Conservation (phyloP, 306 rosid genomes). For the Rosa persica region DNA sequence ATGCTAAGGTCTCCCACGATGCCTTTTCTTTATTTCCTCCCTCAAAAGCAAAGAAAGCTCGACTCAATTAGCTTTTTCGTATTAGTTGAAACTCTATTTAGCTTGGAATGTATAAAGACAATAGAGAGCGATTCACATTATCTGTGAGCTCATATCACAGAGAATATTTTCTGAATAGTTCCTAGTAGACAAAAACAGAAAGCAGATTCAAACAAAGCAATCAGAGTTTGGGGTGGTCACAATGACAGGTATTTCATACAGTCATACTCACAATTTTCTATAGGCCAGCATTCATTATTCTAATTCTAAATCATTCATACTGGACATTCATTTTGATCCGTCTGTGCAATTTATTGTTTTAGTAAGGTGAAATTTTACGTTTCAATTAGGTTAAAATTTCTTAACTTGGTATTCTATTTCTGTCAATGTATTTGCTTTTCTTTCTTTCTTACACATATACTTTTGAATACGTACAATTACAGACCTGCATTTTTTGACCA, state of each 20-base stretch:
- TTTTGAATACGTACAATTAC: not conserved
- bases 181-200: not conserved
- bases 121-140: not conserved
- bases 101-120: not conserved
- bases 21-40: not conserved
- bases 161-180: not conserved
- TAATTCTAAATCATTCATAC: too few species aligned
- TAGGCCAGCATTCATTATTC: not conserved
- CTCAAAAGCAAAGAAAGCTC: not conserved
- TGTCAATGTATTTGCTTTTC: not conserved
- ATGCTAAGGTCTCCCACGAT: constrained; percentile 10
- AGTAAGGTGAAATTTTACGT: not conserved
- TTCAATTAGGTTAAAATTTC: not conserved
- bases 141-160: not conserved
- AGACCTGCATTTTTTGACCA: not conserved
- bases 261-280: not conserved
- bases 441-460: not conserved
- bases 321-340: not conserved
- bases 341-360: too few species aligned
- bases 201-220: not conserved
- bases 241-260: not conserved
- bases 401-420: not conserved
- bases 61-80: not conserved
- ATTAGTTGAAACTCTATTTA: too few species aligned
- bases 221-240: constrained; percentile 9